Base-by-base conservation (phyloP, 495 filamentous ascomycete genomes). In the Aspergillus coremiiformis region DNA sequence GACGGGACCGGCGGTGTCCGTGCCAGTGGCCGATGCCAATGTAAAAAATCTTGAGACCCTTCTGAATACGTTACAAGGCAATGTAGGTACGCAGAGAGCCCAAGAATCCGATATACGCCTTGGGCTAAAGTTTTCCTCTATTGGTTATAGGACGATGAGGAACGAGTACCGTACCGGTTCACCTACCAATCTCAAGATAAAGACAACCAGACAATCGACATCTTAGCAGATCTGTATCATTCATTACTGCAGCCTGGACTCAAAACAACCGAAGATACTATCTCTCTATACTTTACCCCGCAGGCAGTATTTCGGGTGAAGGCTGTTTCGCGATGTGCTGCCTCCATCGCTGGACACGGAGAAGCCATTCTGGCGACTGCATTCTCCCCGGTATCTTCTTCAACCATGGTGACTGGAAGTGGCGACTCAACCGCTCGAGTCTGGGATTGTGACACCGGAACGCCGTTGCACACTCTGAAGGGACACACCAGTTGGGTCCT, bases 391-490 rank as follows among this genome's bases (percentile, higher is more conserved):
- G 77, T 78, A 21, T 83, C 78, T 4, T 92, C 89, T 2, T 82
- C 86, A 7, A 80, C 84, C 49, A 81, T 99, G 71, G 89, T 90
- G 0, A 93, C 86, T 6, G 94, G 91, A 0, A 89, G 85, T 54
- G 94, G 94, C 30, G 94, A 99, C 58, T 82, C 83, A 27, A 97
- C 94, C 6, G 94, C 93, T 6, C 75, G 94, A 42, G 82, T 99
- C 71, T 96, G 89, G 86, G 93, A 99, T 59, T 94, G 89, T 47
- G 88, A 97, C 60, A 96, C 89, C 0, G 91, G 91, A 39, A 97
- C 92, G 0, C 90, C 94, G 0, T 71, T 89, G 48, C 79, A 86
- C 64, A 96, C 91, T 2, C 68, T 99, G 20, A 95, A 94, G 64
- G 93, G 93, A 11, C 94, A 97, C 66, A 88, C 86, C 12, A 85